Evolutionary conservation across 108 stramenopile species (phyloP).

Genomic region (Conticribra weissflogii): DNA sequence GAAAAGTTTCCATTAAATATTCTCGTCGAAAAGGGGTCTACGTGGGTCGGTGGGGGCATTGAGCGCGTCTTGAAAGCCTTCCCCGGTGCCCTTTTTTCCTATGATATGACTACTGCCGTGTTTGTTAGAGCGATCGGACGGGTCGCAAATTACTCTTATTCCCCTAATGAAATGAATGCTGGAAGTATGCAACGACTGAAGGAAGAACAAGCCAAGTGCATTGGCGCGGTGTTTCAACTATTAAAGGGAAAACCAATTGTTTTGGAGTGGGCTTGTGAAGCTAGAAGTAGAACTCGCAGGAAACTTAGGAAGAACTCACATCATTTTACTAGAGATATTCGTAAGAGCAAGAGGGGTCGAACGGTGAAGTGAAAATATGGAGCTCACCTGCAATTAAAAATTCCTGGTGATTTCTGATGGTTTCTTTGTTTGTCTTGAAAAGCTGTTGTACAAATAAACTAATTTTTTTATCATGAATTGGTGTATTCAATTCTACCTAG

Average conservation of each 20-base stretch:
- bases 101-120: conserved; percentile 9
- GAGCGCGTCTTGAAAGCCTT: conserved; percentile 18
- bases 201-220: conserved; percentile 14
- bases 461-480: no score
- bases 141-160: not conserved
- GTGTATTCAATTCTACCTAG: no score
- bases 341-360: no score
- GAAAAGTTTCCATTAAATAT: conserved; percentile 20
- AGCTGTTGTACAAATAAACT: no score
- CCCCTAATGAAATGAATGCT: no score
- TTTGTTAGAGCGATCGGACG: conserved; percentile 10
- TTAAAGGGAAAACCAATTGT: conserved; percentile 18
- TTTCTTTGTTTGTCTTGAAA: no score
- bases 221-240: conserved; percentile 18
- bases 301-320: not conserved
- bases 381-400: no score
- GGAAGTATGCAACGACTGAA: no score
- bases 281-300: not conserved
- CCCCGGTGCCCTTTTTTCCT: conserved; percentile 20
- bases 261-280: conserved; percentile 6
- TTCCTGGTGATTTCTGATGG: no score
- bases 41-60: conserved; percentile 21
- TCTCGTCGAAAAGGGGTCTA: conserved; percentile 16
- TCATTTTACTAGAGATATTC: no score
- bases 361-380: no score